phyloP scores from a whole-genome alignment of 192 early-diverging fungal genomes.

The Backusella tarrabulga region DNA sequence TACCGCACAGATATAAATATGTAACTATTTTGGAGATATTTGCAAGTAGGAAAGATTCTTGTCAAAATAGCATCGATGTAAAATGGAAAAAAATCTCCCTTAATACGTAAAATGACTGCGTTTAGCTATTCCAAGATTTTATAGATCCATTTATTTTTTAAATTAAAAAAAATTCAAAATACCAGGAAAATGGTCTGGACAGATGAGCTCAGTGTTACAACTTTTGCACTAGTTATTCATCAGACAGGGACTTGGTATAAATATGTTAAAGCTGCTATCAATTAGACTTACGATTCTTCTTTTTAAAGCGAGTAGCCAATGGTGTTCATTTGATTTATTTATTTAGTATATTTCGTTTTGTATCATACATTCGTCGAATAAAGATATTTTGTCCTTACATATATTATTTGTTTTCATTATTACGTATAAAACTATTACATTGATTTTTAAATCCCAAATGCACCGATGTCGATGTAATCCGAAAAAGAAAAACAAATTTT shows the following conservation, averaged over 20 bases:
- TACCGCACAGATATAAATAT: not conserved
- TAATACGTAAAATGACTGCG: not conserved
- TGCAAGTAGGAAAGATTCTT: not conserved
- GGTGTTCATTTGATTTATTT: not conserved
- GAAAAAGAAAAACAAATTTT: not conserved
- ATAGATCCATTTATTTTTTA: conserved; percentile 3
- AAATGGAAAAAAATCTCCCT: not conserved
- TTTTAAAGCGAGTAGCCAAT: not conserved
- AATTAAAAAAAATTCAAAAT: not conserved
- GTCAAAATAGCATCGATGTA: not conserved
- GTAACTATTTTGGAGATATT: not conserved
- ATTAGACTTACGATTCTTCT: not conserved
- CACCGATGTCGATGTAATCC: not conserved
- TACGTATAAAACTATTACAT: not conserved
- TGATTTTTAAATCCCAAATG: not conserved
- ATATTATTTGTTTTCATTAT: not conserved
- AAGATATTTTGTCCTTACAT: not conserved
- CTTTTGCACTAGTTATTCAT: not conserved
- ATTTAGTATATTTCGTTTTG: not conserved
- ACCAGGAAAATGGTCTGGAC: not conserved
- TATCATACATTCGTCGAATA: not conserved
- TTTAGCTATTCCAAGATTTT: not conserved
- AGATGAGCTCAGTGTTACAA: not conserved
- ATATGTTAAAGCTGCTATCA: not conserved
- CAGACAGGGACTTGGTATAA: not conserved